phyloP scores from a whole-genome alignment of 1,284 basidiomycete species.

The Cryptococcus hybrid region DNA sequence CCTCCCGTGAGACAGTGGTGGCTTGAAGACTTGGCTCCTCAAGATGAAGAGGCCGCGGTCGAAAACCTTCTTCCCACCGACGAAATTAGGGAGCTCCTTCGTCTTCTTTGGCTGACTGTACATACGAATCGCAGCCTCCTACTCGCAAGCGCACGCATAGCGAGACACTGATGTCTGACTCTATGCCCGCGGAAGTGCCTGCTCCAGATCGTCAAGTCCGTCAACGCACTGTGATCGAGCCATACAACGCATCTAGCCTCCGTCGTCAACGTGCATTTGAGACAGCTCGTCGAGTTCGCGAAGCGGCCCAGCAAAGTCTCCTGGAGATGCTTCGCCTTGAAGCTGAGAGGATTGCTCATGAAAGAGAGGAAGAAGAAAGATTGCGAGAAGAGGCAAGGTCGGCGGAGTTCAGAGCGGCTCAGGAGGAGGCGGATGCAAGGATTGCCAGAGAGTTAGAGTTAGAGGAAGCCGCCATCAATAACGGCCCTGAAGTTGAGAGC shows the following conservation, averaged over 20 bases:
- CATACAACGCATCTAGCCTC: neutral
- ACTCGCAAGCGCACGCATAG: neutral
- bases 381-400: conserved; percentile 1
- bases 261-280: neutral
- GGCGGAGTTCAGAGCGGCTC: neutral
- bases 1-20: conserved; percentile 7
- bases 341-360: neutral
- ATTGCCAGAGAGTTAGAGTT: neutral
- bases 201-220: neutral
- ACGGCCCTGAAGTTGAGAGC: neutral
- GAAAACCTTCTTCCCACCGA: neutral
- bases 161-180: neutral
- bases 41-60: neutral
- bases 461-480: neutral
- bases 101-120: neutral
- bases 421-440: neutral
- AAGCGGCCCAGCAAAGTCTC: neutral
- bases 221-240: neutral
- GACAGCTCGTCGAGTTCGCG: neutral
- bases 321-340: neutral
- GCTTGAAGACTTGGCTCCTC: neutral
- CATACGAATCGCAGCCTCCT: no score
- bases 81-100: neutral
- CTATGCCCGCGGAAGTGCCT: neutral
- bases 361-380: neutral